Percentiles rank a stretch among this genome's conserved stretches.
phyloP scores from a whole-genome alignment of 345 rosid species.

The Aurinia saxatilis region DNA sequence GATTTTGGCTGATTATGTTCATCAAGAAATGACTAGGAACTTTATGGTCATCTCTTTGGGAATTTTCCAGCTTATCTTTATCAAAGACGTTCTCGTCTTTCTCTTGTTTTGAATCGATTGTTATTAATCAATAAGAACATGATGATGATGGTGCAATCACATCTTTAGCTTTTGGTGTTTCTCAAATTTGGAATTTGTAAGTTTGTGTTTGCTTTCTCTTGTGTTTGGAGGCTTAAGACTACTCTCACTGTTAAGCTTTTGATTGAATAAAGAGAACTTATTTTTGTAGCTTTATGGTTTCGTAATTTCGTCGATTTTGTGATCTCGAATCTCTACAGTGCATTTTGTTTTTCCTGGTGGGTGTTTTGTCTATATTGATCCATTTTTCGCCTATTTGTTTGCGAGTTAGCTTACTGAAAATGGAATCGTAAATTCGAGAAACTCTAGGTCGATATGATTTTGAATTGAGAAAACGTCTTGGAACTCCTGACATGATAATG shows the following conservation, averaged over 20 bases:
- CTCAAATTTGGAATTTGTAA: not conserved
- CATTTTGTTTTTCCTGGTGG: too few relatives aligned
- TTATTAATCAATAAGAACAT: slow-evolving; percentile 12
- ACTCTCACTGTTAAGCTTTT: not conserved
- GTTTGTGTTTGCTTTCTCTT: not conserved
- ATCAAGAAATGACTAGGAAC: slow-evolving; percentile 23
- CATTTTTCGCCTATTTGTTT: not conserved
- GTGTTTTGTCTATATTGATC: not conserved
- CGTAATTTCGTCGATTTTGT: not conserved
- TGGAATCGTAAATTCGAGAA: not conserved
- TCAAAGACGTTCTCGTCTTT: slow-evolving; percentile 27
- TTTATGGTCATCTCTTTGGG: slow-evolving; percentile 26
- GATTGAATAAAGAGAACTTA: slow-evolving; percentile 5
- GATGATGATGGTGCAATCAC: slow-evolving; percentile 7
- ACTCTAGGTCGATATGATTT: not conserved
- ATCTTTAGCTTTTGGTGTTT: not conserved
- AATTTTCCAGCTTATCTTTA: slow-evolving; percentile 17
- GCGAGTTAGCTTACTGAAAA: not conserved
- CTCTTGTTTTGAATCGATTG: slow-evolving; percentile 2
- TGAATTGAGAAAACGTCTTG: too few relatives aligned
- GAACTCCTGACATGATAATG: too few relatives aligned
- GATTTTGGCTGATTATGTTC: slow-evolving; percentile 30
- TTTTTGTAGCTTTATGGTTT: too few relatives aligned
- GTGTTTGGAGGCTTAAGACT: not conserved
- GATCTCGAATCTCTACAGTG: too few relatives aligned